Conservation (phyloP, 768 basidiomycete species). For the Lactarius evosmus region DNA sequence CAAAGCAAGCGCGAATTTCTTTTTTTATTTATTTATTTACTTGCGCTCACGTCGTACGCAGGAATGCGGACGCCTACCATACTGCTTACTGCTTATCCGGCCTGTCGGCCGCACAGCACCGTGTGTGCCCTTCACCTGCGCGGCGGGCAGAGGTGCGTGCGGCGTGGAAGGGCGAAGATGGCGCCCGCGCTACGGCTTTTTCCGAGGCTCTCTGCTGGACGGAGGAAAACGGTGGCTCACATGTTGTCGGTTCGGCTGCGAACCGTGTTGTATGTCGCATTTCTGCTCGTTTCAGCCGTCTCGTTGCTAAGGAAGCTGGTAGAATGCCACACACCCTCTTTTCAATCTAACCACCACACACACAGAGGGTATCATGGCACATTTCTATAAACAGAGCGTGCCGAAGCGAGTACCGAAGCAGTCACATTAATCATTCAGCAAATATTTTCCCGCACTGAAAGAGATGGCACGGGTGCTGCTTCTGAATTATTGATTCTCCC, state of each 20-base stretch:
- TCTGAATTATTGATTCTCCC: background rate
- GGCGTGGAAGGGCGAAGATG: slow-evolving; percentile 41
- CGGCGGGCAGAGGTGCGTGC: slow-evolving; percentile 36
- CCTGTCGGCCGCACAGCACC: slow-evolving; percentile 84
- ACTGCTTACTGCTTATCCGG: slow-evolving; percentile 92
- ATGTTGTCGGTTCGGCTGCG: slow-evolving; percentile 53
- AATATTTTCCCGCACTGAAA: background rate
- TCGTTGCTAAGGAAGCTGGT: slow-evolving; percentile 11
- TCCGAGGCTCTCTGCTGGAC: slow-evolving; percentile 58
- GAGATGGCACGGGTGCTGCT: background rate
- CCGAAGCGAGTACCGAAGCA: slow-evolving; percentile 31
- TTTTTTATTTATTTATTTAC: background rate
- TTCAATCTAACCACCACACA: slow-evolving; percentile 75
- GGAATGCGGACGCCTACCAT: slow-evolving; percentile 91
- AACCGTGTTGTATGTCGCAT: slow-evolving; percentile 57
- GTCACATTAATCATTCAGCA: background rate
- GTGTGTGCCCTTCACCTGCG: slow-evolving; percentile 48
- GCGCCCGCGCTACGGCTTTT: slow-evolving; percentile 47
- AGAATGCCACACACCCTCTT: slow-evolving; percentile 83
- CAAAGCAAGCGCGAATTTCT: slow-evolving; percentile 56
- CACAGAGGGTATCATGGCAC: slow-evolving; percentile 58
- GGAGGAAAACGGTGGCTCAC: slow-evolving; percentile 59
- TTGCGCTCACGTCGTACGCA: slow-evolving; percentile 34
- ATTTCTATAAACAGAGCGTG: slow-evolving; percentile 66
- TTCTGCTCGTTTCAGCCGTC: background rate